Base-by-base conservation (phyloP, 2,329 filamentous ascomycete genomes). In the Thermochaetoides dissita region DNA sequence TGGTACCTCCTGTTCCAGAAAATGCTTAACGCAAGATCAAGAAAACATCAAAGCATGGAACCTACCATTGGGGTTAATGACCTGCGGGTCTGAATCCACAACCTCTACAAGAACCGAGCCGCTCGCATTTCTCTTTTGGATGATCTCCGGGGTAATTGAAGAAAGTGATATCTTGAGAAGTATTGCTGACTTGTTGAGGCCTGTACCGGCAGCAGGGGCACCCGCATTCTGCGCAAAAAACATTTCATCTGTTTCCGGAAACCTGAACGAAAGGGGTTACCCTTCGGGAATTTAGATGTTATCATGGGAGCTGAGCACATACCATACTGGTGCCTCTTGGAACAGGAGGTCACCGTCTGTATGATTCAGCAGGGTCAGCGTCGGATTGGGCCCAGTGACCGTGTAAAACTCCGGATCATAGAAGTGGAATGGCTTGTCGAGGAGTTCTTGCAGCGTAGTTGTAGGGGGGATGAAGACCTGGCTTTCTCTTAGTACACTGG, bases 241-340 rank as follows among this genome's bases (percentile, higher is more conserved):
- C 34, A 72, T 59, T 45, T 73, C 69, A 12, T 73, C 64, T 0
- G 66, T 71, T 0, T 61, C 62, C 2, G 59, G 58, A 35, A 63
- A 41, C 47, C 47, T 49, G 10, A 5, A 5, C 17, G 6, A 61
- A 46, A 65, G 64, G 8, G 63, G 59, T 46, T 9, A 44, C 10
- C 11, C 11, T 8, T 35, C 7, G 10, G 12, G n/a, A 9, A 11
- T 36, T 37, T 30, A 17, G 7, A 5, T 30, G 6, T n/a, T 30
- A 24, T 10, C 9, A 11, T 6, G 29, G 2, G 8, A 31, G n/a
- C 6, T 17, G 30, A 24, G 17, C 3, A 24, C 51, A 57, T 64
- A 66, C 68, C 69, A 76, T 0, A 72, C 63, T 8, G 71, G 67
- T 6, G 71, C 72, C 49, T 76, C 72, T 42, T 76, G 72, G 36